Evolutionary conservation across 257 asterid species (phyloP).

Genomic region (Orobanche coerulescens): DNA sequence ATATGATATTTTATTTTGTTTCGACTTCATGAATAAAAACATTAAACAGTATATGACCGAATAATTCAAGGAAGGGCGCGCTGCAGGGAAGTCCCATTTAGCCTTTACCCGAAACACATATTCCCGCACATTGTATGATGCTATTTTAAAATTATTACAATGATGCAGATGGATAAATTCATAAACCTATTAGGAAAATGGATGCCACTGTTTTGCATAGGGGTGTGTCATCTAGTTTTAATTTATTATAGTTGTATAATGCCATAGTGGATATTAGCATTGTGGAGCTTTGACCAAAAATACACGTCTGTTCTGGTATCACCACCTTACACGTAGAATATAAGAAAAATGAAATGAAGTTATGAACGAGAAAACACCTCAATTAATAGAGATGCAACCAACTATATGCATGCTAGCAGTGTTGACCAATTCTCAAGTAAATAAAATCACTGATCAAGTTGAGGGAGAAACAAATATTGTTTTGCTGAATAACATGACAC

Average conservation of each 20-base stretch:
- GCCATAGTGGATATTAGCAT: background rate
- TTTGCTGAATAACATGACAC: background rate
- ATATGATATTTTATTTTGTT: no score
- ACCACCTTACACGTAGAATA: background rate
- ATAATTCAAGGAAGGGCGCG: no score
- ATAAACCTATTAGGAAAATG: no score
- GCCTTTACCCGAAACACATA: no score
- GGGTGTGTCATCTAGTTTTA: no score
- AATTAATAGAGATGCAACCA: background rate
- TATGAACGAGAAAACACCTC: background rate
- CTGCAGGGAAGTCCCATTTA: no score
- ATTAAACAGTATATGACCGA: no score
- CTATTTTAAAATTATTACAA: no score
- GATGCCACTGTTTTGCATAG: no score
- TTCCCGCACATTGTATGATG: no score
- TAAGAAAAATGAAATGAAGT: background rate
- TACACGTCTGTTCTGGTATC: background rate
- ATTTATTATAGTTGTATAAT: background rate
- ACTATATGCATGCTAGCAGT: background rate
- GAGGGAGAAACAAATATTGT: background rate
- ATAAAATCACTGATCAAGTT: background rate
- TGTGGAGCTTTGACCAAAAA: constrained; percentile 8
- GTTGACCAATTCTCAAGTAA: background rate
- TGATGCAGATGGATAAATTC: no score
- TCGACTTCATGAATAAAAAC: no score